These are phyloP conservation scores for Phytophthora chlamydospora DNA, from an alignment of 352 stramenopile genomes.

Conservation along the genomic window DNA sequence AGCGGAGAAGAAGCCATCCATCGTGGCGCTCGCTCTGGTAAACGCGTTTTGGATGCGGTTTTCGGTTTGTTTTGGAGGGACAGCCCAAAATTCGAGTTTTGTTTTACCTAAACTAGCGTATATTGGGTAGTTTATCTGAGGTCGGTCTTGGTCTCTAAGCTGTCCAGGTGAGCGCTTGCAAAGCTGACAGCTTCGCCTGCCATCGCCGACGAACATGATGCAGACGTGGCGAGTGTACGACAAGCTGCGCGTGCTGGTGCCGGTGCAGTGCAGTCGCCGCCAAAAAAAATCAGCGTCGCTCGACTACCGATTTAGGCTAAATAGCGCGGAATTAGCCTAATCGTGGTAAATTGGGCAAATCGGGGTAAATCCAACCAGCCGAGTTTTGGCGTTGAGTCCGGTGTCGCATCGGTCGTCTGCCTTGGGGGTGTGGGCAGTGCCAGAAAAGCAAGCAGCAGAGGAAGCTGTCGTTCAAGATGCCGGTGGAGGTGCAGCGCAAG, in stretches of 20 bases:
- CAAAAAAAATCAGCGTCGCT: neutral
- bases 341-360: slow-evolving; percentile 1
- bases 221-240: too few species aligned
- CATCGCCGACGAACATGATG: too few species aligned
- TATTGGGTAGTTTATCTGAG: too few species aligned
- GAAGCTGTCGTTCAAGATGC: slow-evolving; percentile 42
- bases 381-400: neutral
- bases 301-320: neutral
- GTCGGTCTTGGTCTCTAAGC: too few species aligned
- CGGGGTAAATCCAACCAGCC: neutral
- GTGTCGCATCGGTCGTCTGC: slow-evolving; percentile 25
- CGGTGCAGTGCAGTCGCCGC: slow-evolving; percentile 1
- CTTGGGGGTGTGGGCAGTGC: slow-evolving; percentile 16
- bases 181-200: too few species aligned
- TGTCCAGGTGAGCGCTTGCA: too few species aligned
- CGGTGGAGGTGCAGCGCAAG: slow-evolving; percentile 95
- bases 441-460: slow-evolving; percentile 26
- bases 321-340: neutral
- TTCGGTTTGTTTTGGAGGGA: slow-evolving; percentile 2
- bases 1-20: slow-evolving; percentile 43
- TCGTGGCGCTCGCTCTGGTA: slow-evolving; percentile 12
- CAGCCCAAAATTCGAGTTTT: too few species aligned
- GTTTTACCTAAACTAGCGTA: neutral
- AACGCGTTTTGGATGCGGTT: slow-evolving; percentile 37
- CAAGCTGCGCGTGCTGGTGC: neutral